Base-by-base conservation (phyloP, 2,329 filamentous ascomycete genomes). In the Aspergillus phoenicis region DNA sequence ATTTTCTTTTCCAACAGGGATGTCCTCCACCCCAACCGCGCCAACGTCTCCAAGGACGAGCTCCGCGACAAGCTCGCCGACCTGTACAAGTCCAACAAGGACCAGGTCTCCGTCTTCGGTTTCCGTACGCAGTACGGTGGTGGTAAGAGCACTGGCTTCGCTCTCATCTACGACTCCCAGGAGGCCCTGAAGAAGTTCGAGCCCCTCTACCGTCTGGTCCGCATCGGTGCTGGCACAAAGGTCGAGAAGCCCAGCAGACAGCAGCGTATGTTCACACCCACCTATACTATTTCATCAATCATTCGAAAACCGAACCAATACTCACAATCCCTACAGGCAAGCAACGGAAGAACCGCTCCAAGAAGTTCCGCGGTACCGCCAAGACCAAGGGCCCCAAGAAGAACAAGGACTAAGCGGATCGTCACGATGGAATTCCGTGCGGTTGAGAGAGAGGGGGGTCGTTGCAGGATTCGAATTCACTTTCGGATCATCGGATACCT, bases 161-260 rank as follows among this genome's bases (percentile, higher is more conserved):
- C 93, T 72, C 92, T 98, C 77, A 87, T 99, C 85, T 99, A 99
- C 89, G 95, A 99, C 84, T 96, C 91, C 72, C 85, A 88, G 79
- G 95, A 99, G 87, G 92, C 93, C 77, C 89, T 99, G 89, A 97
- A 97, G 91, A 98, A 98, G 85, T 99, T 98, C 83, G 95, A 99
- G 89, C 95, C 95, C 76, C 90, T 90, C 84, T 97, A 97, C 90
- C 90, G 95, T 83, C 89, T 97, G 75, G 88, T 99, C 82, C 89
- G 95, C 74, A 91, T 97, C 80, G 95, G 94, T 79, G 86, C 91
- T 75, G 94, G 92, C 78, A 87, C 82, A 82, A 98, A 98, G 91
- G 87, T 92, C 82, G 95, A 99, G 91, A 94, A 93, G 86, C 88
- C 95, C 76, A 92, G 89, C 86, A 91, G 95, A 89, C 95, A 99